Conservation (phyloP, 169 alveolate genomes). For the Eimeria mitis region DNA sequence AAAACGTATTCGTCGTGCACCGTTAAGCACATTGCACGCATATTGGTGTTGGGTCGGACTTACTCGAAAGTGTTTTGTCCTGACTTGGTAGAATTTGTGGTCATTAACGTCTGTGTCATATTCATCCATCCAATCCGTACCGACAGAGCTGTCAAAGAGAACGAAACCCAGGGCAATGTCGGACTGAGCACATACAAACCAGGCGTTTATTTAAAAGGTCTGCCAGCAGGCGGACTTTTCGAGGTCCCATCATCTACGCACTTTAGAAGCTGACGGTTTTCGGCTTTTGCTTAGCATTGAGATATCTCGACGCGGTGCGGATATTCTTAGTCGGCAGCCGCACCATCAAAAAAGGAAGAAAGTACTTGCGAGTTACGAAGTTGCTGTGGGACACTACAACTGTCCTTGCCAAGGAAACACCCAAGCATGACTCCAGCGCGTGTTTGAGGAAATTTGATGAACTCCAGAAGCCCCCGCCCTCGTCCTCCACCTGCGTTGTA, state of each 20-base stretch:
- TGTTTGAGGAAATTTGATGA: slow-evolving; percentile 67
- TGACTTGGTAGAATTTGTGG: slow-evolving; percentile 68
- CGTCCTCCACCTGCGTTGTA: slow-evolving; percentile 74
- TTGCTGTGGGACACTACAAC: slow-evolving; percentile 83
- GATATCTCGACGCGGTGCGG: neutral
- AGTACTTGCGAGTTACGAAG: slow-evolving; percentile 78
- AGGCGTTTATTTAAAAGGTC: neutral
- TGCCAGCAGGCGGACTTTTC: neutral
- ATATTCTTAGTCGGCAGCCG: neutral
- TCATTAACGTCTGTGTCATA: slow-evolving; percentile 76
- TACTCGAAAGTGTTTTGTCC: slow-evolving; percentile 75
- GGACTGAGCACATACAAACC: slow-evolving; percentile 60
- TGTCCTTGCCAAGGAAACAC: slow-evolving; percentile 56
- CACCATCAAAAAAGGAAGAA: slow-evolving; percentile 80
- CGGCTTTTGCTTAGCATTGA: neutral
- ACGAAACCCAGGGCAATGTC: slow-evolving; percentile 77
- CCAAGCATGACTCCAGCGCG: slow-evolving; percentile 80
- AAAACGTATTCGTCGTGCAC: neutral
- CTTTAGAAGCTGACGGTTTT: neutral
- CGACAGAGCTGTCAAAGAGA: slow-evolving; percentile 79
- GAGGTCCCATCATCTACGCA: neutral
- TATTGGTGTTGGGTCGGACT: neutral
- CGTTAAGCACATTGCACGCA: neutral
- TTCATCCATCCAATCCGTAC: slow-evolving; percentile 79
- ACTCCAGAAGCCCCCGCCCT: slow-evolving; percentile 70